Percentiles rank a stretch among this genome's conserved stretches.
Conservation (phyloP, 1,284 basidiomycete genomes). For the Ganoderma sp. region DNA sequence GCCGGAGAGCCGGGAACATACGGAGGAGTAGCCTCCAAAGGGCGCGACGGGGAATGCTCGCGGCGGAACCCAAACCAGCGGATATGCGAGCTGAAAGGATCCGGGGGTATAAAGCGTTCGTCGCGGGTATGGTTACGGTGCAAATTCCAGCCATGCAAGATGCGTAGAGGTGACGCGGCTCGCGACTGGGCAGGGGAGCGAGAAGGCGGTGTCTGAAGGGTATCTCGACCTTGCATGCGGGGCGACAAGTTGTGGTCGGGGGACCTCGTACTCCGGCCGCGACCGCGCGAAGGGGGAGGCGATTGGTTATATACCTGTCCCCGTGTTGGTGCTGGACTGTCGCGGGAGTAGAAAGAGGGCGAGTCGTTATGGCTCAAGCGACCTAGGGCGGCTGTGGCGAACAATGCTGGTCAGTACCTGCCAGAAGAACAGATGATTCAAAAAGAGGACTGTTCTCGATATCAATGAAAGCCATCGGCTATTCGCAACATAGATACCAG, state of each 20-base stretch:
- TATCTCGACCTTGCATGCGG: conserved; percentile 30
- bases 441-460: not conserved
- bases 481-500: not conserved
- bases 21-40: conserved; percentile 2
- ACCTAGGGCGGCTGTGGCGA: conserved; percentile 26
- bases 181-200: conserved; percentile 48
- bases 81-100: conserved; percentile 50
- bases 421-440: not conserved
- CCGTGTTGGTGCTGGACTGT: conserved; percentile 28
- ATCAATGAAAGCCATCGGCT: not conserved
- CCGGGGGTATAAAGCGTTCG: conserved; percentile 55
- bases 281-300: conserved; percentile 25
- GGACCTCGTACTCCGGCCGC: conserved; percentile 22
- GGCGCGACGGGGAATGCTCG: conserved; percentile 18
- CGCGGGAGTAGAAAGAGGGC: conserved; percentile 35
- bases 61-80: conserved; percentile 37
- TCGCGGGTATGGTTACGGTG: conserved; percentile 49
- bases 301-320: conserved; percentile 24
- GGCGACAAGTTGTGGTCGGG: conserved; percentile 27
- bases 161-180: conserved; percentile 50
- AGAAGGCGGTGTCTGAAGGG: conserved; percentile 31
- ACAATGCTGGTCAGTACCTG: not conserved
- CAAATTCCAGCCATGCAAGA: conserved; percentile 44
- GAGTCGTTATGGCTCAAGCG: conserved; percentile 34
- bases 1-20: conserved; percentile 27